Percentiles rank a stretch among this genome's conserved stretches.
Conservation (phyloP, 805 yeast genomes). For the Ogataea allantospora region DNA sequence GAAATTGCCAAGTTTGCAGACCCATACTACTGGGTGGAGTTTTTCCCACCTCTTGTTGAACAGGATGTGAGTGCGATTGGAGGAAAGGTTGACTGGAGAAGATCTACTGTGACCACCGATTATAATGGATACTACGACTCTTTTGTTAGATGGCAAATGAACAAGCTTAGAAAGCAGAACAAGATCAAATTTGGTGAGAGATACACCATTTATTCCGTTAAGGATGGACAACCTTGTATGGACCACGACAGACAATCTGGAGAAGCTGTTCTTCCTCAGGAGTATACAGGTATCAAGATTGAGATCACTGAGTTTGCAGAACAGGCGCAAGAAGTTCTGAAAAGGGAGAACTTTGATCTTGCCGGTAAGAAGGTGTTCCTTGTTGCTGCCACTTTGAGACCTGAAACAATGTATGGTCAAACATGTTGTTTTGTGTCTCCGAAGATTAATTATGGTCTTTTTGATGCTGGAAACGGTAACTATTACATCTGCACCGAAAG, state of each 20-base stretch:
- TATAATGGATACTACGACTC: slow-evolving; percentile 93
- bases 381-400: slow-evolving; percentile 96
- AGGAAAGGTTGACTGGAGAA: slow-evolving; percentile 97
- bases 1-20: slow-evolving; percentile 89
- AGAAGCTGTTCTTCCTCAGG: slow-evolving; percentile 96
- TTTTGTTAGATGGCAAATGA: slow-evolving; percentile 96
- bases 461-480: slow-evolving; percentile 75
- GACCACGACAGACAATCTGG: slow-evolving; percentile 98
- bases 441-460: slow-evolving; percentile 87
- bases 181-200: slow-evolving; percentile 98
- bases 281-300: slow-evolving; percentile 91
- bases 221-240: slow-evolving; percentile 99
- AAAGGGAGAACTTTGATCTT: slow-evolving; percentile 45
- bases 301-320: slow-evolving; percentile 58
- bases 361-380: slow-evolving; percentile 66
- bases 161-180: slow-evolving; percentile 75
- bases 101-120: slow-evolving; percentile 93
- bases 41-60: slow-evolving; percentile 88
- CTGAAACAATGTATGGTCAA: slow-evolving; percentile 99
- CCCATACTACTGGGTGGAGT: slow-evolving; percentile 84
- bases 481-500: slow-evolving; percentile 87
- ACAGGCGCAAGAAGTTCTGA: slow-evolving; percentile 53
- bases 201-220: slow-evolving; percentile 94
- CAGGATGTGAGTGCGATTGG: slow-evolving; percentile 79
- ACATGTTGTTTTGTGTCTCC: slow-evolving; percentile 98